Percentiles rank a stretch among this genome's conserved stretches.
phyloP scores from a whole-genome alignment of 192 early-diverging fungal genomes.

The Spizellomyces punctatus region DNA sequence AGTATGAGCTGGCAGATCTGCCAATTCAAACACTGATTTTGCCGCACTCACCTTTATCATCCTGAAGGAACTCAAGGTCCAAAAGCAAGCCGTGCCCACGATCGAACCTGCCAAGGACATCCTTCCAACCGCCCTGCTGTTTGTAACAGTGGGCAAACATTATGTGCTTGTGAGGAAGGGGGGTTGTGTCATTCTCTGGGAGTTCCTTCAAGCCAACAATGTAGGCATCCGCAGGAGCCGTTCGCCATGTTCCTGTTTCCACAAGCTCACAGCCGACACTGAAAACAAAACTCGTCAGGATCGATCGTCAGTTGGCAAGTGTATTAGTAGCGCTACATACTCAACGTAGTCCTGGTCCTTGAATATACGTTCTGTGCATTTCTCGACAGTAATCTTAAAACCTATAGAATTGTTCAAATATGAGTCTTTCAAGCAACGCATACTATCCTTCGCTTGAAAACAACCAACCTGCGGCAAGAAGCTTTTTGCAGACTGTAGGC shows the following conservation, averaged over 20 bases:
- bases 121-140: constrained; percentile 91
- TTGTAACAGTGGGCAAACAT: constrained; percentile 99
- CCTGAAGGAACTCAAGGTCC: constrained; percentile 93
- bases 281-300: neutral
- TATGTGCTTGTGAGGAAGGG: constrained; percentile 91
- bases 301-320: neutral
- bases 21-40: too few species aligned
- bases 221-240: constrained; percentile 88
- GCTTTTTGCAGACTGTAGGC: constrained; percentile 76
- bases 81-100: constrained; percentile 83
- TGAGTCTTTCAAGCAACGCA: too few species aligned
- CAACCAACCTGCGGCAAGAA: constrained; percentile 52
- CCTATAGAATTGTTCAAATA: constrained; percentile 31
- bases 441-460: too few species aligned
- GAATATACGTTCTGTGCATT: constrained; percentile 81
- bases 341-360: constrained; percentile 82
- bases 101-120: constrained; percentile 83
- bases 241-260: constrained; percentile 79
- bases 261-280: constrained; percentile 83
- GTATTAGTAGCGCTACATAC: constrained; percentile 36
- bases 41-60: constrained; percentile 43
- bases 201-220: constrained; percentile 97
- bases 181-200: constrained; percentile 87
- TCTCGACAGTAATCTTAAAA: constrained; percentile 91
- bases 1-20: neutral